A percentile compares a stretch with the other conserved stretches of the same genome.
Evolutionary conservation across 1,284 basidiomycete species (phyloP).

Genomic region (Fistulinella staudtii): DNA sequence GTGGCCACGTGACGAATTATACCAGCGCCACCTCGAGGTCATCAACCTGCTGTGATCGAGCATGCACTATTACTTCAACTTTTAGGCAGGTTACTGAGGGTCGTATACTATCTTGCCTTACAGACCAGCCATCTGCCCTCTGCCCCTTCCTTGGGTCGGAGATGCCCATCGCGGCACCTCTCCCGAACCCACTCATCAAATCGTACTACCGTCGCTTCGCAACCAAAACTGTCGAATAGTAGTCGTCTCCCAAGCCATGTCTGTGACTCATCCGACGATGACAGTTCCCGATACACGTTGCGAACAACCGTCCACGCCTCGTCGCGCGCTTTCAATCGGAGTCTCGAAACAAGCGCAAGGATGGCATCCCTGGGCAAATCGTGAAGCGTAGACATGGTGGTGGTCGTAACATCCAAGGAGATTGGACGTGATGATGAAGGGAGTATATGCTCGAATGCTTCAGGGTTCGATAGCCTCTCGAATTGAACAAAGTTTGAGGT

Average conservation of each 20-base stretch:
- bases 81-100: too few relatives aligned
- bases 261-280: slow-evolving; percentile 38
- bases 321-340: slow-evolving; percentile 50
- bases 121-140: slow-evolving; percentile 58
- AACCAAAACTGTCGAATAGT: slow-evolving; percentile 26
- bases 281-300: slow-evolving; percentile 60
- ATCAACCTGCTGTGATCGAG: too few relatives aligned
- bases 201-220: slow-evolving; percentile 31
- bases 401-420: slow-evolving; percentile 1
- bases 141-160: slow-evolving; percentile 49
- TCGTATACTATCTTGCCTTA: slow-evolving; percentile 23
- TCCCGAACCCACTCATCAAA: slow-evolving; percentile 48
- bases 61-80: too few relatives aligned
- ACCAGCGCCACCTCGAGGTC: too few relatives aligned
- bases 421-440: slow-evolving; percentile 1
- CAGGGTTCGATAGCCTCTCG: slow-evolving; percentile 38
- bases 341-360: slow-evolving; percentile 38
- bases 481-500: slow-evolving; percentile 50
- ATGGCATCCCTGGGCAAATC: slow-evolving; percentile 43
- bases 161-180: slow-evolving; percentile 41
- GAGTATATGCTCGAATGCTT: slow-evolving; percentile 26
- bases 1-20: too few relatives aligned
- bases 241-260: slow-evolving; percentile 53
- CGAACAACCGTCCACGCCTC: slow-evolving; percentile 59
- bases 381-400: neutral